Base-by-base conservation (phyloP, 192 early-diverging fungal genomes). In the Cladochytrium replicatum region DNA sequence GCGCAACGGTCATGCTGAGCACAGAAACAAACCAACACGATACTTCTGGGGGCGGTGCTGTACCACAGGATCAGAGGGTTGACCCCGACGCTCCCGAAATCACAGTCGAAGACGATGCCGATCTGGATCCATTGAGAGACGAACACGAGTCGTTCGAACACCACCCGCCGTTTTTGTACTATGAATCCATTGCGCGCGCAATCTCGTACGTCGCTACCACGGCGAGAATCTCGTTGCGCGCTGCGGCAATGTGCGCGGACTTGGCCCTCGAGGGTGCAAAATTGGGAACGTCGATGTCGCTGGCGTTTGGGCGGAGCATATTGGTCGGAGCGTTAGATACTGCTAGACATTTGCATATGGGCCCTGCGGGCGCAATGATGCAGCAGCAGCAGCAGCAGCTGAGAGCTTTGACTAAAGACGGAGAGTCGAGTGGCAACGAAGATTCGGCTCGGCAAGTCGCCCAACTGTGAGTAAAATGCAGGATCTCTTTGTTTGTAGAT, bases 151-250 rank as follows among this genome's bases (percentile, higher is more conserved):
- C 17, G 34, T 37, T 37, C 17, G 34, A 37, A 37, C 13, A 37
- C 34, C 34, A 37, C 13, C 34, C 34, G 43, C 43, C 43, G 32
- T 44, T 44, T 44, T 44, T 44, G 43, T 44, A 27, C n/a, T 44
- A 27, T 44, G 43, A 44, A 44, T 37, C 43, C 11, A 44, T 44
- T 44, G 43, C 43, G 11, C 11, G 32, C 13, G 13, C 32, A 26
- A 44, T 44, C 22, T 27, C n/a, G n/a, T 44, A 44, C 22, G 13
- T 44, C 22, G 13, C 43, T 11, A 13, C 13, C 22, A 44, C 43
- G 13, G 43, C 43, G 13, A 11, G 43, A 11, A 27, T 44, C 13
- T 27, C n/a, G 13, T 37, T 44, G 32, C n/a, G 43, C 22, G 43
- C 43, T 27, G 32, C 32, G 11, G 43, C 11, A 27, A 27, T 44